Conservation (phyloP, 2,329 filamentous ascomycete genomes). For the Stagonosporopsis vannaccii region DNA sequence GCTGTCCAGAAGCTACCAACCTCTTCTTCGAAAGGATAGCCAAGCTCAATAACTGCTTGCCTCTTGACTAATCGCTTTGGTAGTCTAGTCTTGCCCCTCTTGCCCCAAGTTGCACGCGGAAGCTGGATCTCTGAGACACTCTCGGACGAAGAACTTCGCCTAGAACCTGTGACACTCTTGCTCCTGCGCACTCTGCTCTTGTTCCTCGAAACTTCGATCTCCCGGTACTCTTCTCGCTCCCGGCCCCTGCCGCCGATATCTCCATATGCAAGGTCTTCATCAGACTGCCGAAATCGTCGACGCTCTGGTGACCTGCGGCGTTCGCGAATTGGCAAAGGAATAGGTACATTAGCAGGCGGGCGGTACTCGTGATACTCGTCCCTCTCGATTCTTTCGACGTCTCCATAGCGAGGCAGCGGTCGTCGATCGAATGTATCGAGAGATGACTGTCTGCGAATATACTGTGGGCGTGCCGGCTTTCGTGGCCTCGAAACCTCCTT, state of each 20-base stretch:
- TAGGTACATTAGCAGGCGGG: constrained; percentile 72
- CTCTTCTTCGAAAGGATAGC: constrained; percentile 88
- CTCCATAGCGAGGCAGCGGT: constrained; percentile 64
- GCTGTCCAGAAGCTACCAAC: constrained; percentile 56
- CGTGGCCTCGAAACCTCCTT: constrained; percentile 49
- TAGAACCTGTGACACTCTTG: constrained; percentile 40
- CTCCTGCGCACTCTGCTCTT: constrained; percentile 48
- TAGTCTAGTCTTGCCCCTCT: constrained; percentile 87
- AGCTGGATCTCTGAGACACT: constrained; percentile 52
- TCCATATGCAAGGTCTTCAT: constrained; percentile 67
- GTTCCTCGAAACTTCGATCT: constrained; percentile 57
- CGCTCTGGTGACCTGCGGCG: constrained; percentile 57
- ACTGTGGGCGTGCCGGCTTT: constrained; percentile 66
- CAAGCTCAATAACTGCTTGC: constrained; percentile 80
- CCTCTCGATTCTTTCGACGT: constrained; percentile 63
- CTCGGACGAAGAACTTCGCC: constrained; percentile 50
- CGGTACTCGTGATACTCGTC: constrained; percentile 59
- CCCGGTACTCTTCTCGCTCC: constrained; percentile 55
- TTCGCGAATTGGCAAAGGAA: constrained; percentile 66
- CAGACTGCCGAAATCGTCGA: constrained; percentile 70
- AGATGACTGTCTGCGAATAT: constrained; percentile 84
- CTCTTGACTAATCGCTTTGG: constrained; percentile 81
- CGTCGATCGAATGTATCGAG: constrained; percentile 88
- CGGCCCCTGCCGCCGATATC: constrained; percentile 42
- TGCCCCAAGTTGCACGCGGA: constrained; percentile 47